Conservation (phyloP, 208 protist species). For the Angomonas ambiguus region DNA sequence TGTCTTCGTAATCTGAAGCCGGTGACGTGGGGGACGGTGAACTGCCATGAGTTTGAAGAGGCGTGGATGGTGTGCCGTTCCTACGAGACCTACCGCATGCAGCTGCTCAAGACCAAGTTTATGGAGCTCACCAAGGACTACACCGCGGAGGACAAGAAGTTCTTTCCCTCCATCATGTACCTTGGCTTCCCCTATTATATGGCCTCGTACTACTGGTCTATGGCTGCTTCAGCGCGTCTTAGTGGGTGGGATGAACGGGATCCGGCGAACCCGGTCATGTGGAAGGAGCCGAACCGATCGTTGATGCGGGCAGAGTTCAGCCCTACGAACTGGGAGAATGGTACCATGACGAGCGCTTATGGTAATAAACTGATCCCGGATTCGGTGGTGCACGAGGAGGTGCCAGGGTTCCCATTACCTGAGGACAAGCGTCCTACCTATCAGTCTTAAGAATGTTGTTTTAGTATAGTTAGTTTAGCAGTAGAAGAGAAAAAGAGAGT, state of each 20-base stretch:
- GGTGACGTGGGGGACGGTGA: slow-evolving; percentile 79
- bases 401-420: slow-evolving; percentile 85
- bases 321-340: slow-evolving; percentile 86
- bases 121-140: slow-evolving; percentile 91
- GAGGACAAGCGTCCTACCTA: slow-evolving; percentile 78
- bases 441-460: slow-evolving; percentile 10
- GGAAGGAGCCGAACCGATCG: slow-evolving; percentile 83
- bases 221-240: slow-evolving; percentile 79
- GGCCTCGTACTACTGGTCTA: slow-evolving; percentile 79
- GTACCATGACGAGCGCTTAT: slow-evolving; percentile 78
- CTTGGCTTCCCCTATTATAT: slow-evolving; percentile 76
- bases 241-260: slow-evolving; percentile 89
- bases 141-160: slow-evolving; percentile 86
- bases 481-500: background rate
- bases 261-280: slow-evolving; percentile 83
- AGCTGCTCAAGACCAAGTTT: slow-evolving; percentile 87
- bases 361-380: slow-evolving; percentile 85
- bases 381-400: slow-evolving; percentile 80
- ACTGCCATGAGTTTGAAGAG: slow-evolving; percentile 90
- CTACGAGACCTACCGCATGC: slow-evolving; percentile 83
- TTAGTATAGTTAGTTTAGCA: background rate
- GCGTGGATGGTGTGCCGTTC: slow-evolving; percentile 85
- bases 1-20: slow-evolving; percentile 85
- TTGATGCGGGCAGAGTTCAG: slow-evolving; percentile 87
- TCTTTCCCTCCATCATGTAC: slow-evolving; percentile 85